Evolutionary conservation across 768 basidiomycete species (phyloP), one percentile per base, ranked within the genome.

Genomic region (Mycena filopes): DNA sequence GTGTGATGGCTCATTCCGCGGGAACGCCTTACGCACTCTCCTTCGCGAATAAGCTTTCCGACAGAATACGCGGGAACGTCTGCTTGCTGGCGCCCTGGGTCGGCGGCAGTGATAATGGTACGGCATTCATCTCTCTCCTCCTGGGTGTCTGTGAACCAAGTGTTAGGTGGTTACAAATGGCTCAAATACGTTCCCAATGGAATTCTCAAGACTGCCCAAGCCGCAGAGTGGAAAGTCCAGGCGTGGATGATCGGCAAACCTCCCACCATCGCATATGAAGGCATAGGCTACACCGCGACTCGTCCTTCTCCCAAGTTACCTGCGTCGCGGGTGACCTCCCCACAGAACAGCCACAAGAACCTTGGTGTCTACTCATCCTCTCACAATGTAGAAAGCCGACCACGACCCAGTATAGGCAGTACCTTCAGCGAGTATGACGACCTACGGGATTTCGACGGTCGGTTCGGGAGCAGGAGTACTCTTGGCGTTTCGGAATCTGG

Each of bases 241-340:
- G 93, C 94, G 0, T 99, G 96, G 94, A 94, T 94, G 90, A 87
- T 99, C 31, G 98, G 97, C 68, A 98, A 98, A 72, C 94, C 95
- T 20, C 96, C 96, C 12, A 89, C 90, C 2, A 82, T 95, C 43
- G 84, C 91, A 1, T 95, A 89, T 71, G 86, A 93, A 71, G 95
- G 94, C 31, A 96, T 98, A 72, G 95, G 93, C 21, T 95, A 92
- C 73, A 88, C 88, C 45, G 87, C 86, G 21, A 80, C 79, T 9
- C 62, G 68, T 38, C 41, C 73, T 4, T 40, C 73, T 6, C 55
- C 73, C 1, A 79, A 76, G 55, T 40, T 70, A 12, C 56, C 67
- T 2, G 54, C 68, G 50, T 51, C 66, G 43, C 60, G 66, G 67
- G 67, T 62, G 53, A 55, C 68, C 46, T 72, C 74, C 69, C 80